Percentiles rank a stretch among this genome's conserved stretches.
These are phyloP conservation scores for Ganoderma lucidum DNA, from an alignment of 1,284 basidiomycete genomes.

Conservation along the genomic window DNA sequence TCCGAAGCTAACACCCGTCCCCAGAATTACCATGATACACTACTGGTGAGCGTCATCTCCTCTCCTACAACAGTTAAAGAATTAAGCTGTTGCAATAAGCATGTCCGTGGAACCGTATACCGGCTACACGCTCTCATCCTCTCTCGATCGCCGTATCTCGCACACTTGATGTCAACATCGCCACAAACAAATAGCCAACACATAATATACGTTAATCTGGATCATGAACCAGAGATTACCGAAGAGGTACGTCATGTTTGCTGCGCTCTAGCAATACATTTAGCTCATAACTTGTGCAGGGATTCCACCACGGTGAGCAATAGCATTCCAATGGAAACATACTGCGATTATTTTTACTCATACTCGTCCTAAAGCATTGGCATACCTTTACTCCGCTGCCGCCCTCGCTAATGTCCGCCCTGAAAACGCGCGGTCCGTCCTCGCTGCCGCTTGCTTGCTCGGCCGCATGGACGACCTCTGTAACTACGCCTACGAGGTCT, in stretches of 20 bases:
- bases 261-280: conserved; percentile 6
- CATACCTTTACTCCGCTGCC: conserved; percentile 80
- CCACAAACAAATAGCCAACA: conserved; percentile 67
- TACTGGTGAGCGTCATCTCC: conserved; percentile 60
- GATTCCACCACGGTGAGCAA: conserved; percentile 71
- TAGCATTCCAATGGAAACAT: conserved; percentile 2
- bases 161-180: conserved; percentile 83
- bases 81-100: conserved; percentile 49
- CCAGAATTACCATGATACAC: conserved; percentile 83
- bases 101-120: conserved; percentile 78
- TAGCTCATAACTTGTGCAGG: conserved; percentile 48
- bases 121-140: conserved; percentile 84
- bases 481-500: conserved; percentile 79
- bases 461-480: conserved; percentile 87
- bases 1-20: conserved; percentile 18
- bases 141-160: conserved; percentile 85
- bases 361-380: conserved; percentile 59
- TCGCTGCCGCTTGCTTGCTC: conserved; percentile 83
- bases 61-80: conserved; percentile 14
- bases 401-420: conserved; percentile 73
- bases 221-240: conserved; percentile 82
- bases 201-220: conserved; percentile 76
- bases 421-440: conserved; percentile 81
- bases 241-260: conserved; percentile 68
- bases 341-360: conserved; percentile 21